Conservation (phyloP, 2,329 filamentous ascomycete genomes). For the Fusarium citri region DNA sequence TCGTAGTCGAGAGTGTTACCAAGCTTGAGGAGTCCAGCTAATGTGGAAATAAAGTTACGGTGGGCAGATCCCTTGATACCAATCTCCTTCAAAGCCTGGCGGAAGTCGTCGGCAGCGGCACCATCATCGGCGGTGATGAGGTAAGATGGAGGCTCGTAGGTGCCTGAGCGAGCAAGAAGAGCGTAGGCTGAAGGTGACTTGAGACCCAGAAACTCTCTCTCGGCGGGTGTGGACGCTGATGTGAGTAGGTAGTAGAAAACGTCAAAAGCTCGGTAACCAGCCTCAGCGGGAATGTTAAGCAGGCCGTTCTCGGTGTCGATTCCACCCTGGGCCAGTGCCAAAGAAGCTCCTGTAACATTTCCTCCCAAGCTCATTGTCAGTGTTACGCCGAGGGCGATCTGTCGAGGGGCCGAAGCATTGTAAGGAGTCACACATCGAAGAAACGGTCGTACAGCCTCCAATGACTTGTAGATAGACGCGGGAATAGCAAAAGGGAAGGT, state of each 20-base stretch:
- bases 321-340: conserved; percentile 87
- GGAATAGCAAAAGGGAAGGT: conserved; percentile 85
- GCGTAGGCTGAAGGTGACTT: conserved; percentile 81
- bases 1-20: conserved; percentile 89
- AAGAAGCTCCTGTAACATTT: conserved; percentile 77
- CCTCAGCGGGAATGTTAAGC: conserved; percentile 80
- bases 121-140: conserved; percentile 92
- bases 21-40: conserved; percentile 89
- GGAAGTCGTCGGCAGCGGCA: conserved; percentile 93
- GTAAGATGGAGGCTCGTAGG: conserved; percentile 87
- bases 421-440: conserved; percentile 86
- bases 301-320: conserved; percentile 87
- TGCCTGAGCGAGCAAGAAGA: conserved; percentile 83
- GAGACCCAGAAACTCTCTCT: conserved; percentile 88
- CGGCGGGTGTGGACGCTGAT: conserved; percentile 87
- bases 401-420: conserved; percentile 85
- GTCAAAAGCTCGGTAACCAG: conserved; percentile 92
- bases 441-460: conserved; percentile 87
- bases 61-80: conserved; percentile 90
- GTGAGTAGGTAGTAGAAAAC: conserved; percentile 98
- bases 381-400: conserved; percentile 83
- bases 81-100: conserved; percentile 85
- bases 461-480: conserved; percentile 77
- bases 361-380: conserved; percentile 86
- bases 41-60: conserved; percentile 83